Evolutionary conservation across 1,139 yeast species (phyloP), one percentile per base, ranked within the genome.

Genomic region (Meyerozyma carpophila): DNA sequence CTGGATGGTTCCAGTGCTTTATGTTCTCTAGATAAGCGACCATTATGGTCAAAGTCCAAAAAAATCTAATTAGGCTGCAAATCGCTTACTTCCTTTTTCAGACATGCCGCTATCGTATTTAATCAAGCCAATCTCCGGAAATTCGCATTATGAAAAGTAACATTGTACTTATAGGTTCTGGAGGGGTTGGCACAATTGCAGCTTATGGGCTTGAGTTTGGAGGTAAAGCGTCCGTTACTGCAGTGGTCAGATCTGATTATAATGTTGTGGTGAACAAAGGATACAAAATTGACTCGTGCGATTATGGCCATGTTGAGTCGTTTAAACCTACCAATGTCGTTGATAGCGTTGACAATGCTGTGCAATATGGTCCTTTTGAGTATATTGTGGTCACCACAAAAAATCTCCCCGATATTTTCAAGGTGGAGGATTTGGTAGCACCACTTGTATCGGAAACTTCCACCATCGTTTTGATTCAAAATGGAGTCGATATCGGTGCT

Each of bases 151-250:
- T 21, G 24, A 31, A 31, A 13, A n/a, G 16, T n/a, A 31, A 31
- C 4, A 16, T 31, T 31, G 34, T 14, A n/a, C 8, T 31, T 2
- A 70, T 83, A 31, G 90, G 90, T 9, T 68, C 82, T 51, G 90
- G 90, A 8, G 90, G 91, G 25, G 89, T 85, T 2, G 94, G 94
- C 13, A 71, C 83, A 36, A 73, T 85, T 39, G 83, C 84, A 5
- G 83, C 90, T 0, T 73, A 81, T 40, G 76, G 84, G 0, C 67
- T 85, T 31, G 74, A 74, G 44, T 51, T 53, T 37, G 66, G 65
- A 37, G 64, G 72, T 6, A 65, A 67, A 46, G 69, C 76, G 3
- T 75, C 73, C 40, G 85, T 84, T 5, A 79, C 90, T 0, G 63
- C 79, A 3, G 83, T 84, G 9, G 75, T 79, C 13, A 71, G 91